Evolutionary conservation across 768 basidiomycete species (phyloP), one percentile per base, ranked within the genome.

Genomic region (Tulasnella sp.): DNA sequence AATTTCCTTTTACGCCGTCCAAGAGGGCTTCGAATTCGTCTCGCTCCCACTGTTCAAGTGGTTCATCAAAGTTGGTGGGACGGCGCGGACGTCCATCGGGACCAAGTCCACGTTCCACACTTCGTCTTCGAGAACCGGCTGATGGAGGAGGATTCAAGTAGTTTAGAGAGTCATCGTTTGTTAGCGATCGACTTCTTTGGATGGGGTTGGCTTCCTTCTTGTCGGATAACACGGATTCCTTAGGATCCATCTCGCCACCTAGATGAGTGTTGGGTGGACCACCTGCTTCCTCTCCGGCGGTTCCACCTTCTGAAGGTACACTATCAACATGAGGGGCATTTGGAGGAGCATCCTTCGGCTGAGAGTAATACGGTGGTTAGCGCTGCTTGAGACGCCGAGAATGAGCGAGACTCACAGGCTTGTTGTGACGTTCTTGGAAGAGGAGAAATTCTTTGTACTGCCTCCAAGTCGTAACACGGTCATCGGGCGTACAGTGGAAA

Each of bases 401-500:
- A 22, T 37, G 29, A n/a, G 0, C 45, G 52, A 73, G 25, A 83
- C 88, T 78, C 80, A 92, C 93, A 39, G 86, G 87, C 83, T 89
- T 92, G 79, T 86, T 88, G 78, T 93, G 80, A 2, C 92, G 88
- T 78, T 94, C 93, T 67, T 94, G 91, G 80, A 91, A 87, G 6
- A 86, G 82, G 67, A 91, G 84, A 80, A 93, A 98, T 78, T 96
- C 93, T 81, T 91, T 96, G 83, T 91, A 98, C 81, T 94, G 92
- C 80, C 96, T 96, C 97, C 97, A 99, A 0, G 96, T 97, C 1
- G 91, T 91, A 77, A 98, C 89, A 31, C 90, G 85, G 82, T 99
- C 96, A 82, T 99, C 97, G 6, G 97, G 97, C 74, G 96, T 85
- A 40, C 92, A 91, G 80, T 94, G 91, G 85, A 99, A 99, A 3